These are phyloP conservation scores for Tuber borchii DNA, from an alignment of 495 filamentous ascomycete genomes.

Conservation along the genomic window DNA sequence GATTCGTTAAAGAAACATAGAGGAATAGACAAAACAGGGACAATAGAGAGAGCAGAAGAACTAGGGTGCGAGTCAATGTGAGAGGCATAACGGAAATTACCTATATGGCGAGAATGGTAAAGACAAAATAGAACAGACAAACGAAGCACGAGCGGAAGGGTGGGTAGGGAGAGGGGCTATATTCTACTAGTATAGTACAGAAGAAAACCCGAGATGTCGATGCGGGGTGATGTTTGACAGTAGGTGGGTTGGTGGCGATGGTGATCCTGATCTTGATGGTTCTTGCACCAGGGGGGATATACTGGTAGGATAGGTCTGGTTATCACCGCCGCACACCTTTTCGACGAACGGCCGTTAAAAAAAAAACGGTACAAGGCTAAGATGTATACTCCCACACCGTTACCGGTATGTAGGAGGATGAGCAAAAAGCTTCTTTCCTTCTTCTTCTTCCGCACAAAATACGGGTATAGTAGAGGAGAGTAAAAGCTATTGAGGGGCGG, in stretches of 20 bases:
- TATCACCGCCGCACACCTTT: background rate
- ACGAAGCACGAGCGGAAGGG: background rate
- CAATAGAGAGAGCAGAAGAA: constrained; percentile 52
- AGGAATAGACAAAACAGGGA: constrained; percentile 53
- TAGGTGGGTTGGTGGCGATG: constrained; percentile 48
- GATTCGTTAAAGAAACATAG: constrained; percentile 47
- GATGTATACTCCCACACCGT: background rate
- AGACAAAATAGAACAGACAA: background rate
- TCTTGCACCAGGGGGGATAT: background rate
- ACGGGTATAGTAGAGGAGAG: background rate
- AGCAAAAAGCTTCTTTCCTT: background rate
- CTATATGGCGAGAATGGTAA: background rate
- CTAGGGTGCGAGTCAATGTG: constrained; percentile 29
- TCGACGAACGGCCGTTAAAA: background rate
- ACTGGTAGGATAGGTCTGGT: background rate
- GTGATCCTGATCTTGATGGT: background rate
- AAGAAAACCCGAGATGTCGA: constrained; percentile 11
- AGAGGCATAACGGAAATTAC: constrained; percentile 30
- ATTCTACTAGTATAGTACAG: too few species aligned
- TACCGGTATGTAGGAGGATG: background rate
- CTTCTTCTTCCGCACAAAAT: background rate
- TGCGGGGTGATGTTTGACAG: constrained; percentile 14
- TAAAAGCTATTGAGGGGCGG: background rate
- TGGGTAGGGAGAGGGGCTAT: background rate
- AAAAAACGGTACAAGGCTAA: background rate